Conservation (phyloP, 139 green algal genomes). For the Yamagishiella unicocca region DNA sequence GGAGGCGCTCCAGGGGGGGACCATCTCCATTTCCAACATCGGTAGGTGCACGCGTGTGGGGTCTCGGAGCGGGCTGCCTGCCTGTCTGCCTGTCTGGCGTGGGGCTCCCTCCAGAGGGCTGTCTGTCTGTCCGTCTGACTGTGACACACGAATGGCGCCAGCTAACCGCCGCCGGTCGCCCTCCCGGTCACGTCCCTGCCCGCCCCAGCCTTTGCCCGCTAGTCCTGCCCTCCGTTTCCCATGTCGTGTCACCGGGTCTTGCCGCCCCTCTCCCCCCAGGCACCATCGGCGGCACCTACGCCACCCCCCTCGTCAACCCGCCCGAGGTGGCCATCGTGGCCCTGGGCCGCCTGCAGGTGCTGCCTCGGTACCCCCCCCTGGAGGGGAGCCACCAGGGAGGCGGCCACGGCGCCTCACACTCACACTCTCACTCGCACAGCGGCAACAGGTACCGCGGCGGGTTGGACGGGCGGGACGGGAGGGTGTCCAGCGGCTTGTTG, state of each 20-base stretch:
- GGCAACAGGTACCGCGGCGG: background rate
- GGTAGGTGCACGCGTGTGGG: conserved; percentile 44
- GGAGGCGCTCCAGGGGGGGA: conserved; percentile 80
- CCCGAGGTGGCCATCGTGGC: conserved; percentile 91
- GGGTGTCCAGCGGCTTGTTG: no score
- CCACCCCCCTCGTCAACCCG: conserved; percentile 81
- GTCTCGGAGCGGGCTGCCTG: no score
- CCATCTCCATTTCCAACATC: conserved; percentile 93
- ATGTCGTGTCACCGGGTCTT: background rate
- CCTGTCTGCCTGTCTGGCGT: no score
- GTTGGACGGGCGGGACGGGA: background rate
- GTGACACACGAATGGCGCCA: no score
- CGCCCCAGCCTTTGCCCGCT: background rate
- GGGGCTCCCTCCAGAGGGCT: no score
- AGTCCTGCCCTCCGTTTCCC: background rate
- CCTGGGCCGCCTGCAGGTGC: conserved; percentile 72
- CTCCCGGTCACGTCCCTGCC: no score
- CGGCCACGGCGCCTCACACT: background rate
- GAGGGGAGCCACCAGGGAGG: background rate
- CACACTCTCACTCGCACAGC: background rate
- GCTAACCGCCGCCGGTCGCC: no score
- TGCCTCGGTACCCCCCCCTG: conserved; percentile 9
- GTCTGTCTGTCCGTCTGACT: no score
- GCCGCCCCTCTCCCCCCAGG: conserved; percentile 51
- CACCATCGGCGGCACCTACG: conserved; percentile 88